Evolutionary conservation across 1,284 basidiomycete species (phyloP), one percentile per base, ranked within the genome.

Genomic region (Stereum hirsutum): DNA sequence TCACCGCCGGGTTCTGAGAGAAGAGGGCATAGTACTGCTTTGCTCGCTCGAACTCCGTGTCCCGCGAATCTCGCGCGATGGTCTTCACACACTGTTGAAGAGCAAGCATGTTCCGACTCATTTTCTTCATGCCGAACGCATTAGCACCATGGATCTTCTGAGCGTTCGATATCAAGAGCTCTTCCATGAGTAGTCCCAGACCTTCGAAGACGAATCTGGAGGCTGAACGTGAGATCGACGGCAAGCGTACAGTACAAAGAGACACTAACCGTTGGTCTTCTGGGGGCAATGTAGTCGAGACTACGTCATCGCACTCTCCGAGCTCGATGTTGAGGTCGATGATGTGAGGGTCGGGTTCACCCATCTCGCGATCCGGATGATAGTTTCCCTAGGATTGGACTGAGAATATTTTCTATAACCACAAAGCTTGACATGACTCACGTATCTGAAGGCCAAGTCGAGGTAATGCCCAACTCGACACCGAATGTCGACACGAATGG

Each of bases 21-120:
- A 89, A 94, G 42, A 96, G 60, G 12, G 81, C 74, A 66, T 90
- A 98, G 62, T 92, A 96, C 36, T 70, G 71, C 52, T 87, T 81
- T 4, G 81, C 85, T 17, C 78, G 72, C 42, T 85, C 77, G 48
- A 98, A 84, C 48, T 86, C 78, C 5, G 79, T 75, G 45, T 79
- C 73, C 43, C 72, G 68, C 38, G 68, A 65, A 45, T 76, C 74
- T 42, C 74, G 67, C 3, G 78, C 74, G 42, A 94, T 75, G 7
- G 84, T 82, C 57, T 91, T 90, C 52, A 97, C 74, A 53, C 89
- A 88, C 59, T 99, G 95, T 59, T 96, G 93, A 20, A 99, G 71
- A 11, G 94, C 89, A 20, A 93, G 70, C 36, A 97, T 86, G 61
- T 97, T 96, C 34, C 93, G 79, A 53, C 82, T 66, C 59, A 98